Evolutionary conservation across 208 protist genomes (phyloP).

Genomic region (Trypanosoma congolense): DNA sequence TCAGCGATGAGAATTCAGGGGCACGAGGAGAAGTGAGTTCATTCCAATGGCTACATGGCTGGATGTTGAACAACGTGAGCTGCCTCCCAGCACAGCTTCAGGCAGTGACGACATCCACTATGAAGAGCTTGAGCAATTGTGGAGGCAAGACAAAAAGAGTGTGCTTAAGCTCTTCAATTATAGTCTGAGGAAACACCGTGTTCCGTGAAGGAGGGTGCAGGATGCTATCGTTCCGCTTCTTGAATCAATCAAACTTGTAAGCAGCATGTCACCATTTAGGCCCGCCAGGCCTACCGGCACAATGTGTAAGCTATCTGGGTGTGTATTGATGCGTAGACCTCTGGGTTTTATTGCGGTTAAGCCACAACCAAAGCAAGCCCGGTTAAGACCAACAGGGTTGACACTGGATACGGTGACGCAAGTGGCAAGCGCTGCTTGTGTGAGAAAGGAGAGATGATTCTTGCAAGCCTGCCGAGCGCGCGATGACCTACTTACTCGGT

Average conservation of each 20-base stretch:
- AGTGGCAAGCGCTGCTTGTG: too few relatives aligned
- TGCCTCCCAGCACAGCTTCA: background rate
- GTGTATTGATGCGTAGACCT: too few relatives aligned
- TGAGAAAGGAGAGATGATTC: slow-evolving; percentile 82
- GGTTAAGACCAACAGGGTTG: too few relatives aligned
- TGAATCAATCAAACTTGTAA: background rate
- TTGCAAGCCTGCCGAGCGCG: slow-evolving; percentile 41
- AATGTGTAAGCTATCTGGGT: background rate
- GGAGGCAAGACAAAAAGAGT: background rate
- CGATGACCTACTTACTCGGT: background rate
- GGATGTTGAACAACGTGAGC: background rate
- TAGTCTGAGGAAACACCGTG: background rate
- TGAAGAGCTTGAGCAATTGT: background rate
- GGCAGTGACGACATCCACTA: background rate
- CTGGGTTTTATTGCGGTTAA: too few relatives aligned
- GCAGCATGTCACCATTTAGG: background rate
- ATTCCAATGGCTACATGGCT: background rate
- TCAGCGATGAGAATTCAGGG: background rate
- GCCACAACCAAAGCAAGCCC: too few relatives aligned
- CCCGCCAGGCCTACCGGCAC: background rate
- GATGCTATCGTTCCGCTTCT: background rate
- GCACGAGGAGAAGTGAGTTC: background rate
- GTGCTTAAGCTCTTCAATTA: background rate
- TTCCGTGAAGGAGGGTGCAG: background rate
- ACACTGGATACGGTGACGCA: too few relatives aligned